Evolutionary conservation across 176 grass and related monocot genomes (phyloP).

Genomic region (Stipa capillata): DNA sequence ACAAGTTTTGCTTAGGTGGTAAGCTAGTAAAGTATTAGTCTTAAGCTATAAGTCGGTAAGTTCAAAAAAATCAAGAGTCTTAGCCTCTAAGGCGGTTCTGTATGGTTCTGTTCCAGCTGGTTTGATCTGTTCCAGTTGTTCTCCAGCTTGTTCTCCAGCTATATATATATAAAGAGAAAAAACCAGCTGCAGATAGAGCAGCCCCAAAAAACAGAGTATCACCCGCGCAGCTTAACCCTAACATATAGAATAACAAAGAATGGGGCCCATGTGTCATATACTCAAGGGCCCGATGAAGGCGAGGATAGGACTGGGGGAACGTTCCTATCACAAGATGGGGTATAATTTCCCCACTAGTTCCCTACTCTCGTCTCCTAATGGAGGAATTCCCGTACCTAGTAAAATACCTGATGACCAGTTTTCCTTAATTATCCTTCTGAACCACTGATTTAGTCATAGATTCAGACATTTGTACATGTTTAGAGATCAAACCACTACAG

Average conservation of each 20-base stretch:
- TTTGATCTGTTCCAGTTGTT: too few species aligned
- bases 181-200: too few species aligned
- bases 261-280: background rate
- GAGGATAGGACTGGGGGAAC: background rate
- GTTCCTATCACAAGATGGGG: background rate
- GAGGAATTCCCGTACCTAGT: background rate
- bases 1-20: too few species aligned
- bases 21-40: too few species aligned
- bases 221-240: too few species aligned
- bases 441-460: background rate
- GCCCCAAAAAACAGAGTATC: too few species aligned
- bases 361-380: background rate
- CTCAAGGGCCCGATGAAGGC: background rate
- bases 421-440: constrained; percentile 2
- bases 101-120: too few species aligned
- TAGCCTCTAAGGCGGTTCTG: too few species aligned
- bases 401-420: background rate
- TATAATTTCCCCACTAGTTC: background rate
- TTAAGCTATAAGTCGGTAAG: too few species aligned
- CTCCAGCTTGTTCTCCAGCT: too few species aligned
- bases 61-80: too few species aligned
- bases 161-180: too few species aligned
- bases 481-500: background rate
- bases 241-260: background rate
- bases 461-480: background rate